phyloP scores from a whole-genome alignment of 768 basidiomycete genomes.

The Kwoniella sp. region DNA sequence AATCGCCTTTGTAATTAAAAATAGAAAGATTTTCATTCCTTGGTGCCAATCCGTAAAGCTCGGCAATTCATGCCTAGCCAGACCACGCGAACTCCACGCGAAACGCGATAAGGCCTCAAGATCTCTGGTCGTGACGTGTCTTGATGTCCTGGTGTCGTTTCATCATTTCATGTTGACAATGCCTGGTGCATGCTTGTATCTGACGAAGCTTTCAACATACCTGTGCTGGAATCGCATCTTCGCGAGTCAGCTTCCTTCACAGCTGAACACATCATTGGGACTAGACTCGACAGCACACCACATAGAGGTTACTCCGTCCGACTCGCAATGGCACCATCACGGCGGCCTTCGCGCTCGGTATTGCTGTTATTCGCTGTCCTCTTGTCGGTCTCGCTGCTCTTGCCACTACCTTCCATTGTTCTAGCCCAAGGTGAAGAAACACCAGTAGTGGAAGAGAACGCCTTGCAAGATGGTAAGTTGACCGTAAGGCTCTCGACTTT shows the following conservation, averaged over 20 bases:
- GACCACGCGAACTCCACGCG: neutral
- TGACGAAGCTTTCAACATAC: too few relatives aligned
- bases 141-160: neutral
- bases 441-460: neutral
- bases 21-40: neutral
- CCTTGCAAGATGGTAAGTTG: constrained; percentile 13
- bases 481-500: too few relatives aligned
- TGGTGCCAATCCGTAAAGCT: neutral
- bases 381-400: constrained; percentile 5
- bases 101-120: neutral
- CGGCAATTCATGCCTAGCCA: neutral
- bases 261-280: too few relatives aligned
- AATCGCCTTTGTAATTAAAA: neutral
- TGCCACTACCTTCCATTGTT: constrained; percentile 13
- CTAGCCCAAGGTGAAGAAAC: constrained; percentile 4
- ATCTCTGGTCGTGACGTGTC: neutral
- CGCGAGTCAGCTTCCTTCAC: too few relatives aligned
- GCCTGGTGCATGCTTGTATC: too few relatives aligned
- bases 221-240: too few relatives aligned
- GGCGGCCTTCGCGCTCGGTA: constrained; percentile 9
- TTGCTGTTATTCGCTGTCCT: constrained; percentile 7
- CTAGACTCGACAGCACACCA: too few relatives aligned
- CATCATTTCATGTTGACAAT: neutral
- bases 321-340: neutral
- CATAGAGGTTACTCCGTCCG: too few relatives aligned